These are phyloP conservation scores for Cryphonectria nitschkei DNA, from an alignment of 2,329 filamentous ascomycete genomes.

Conservation along the genomic window DNA sequence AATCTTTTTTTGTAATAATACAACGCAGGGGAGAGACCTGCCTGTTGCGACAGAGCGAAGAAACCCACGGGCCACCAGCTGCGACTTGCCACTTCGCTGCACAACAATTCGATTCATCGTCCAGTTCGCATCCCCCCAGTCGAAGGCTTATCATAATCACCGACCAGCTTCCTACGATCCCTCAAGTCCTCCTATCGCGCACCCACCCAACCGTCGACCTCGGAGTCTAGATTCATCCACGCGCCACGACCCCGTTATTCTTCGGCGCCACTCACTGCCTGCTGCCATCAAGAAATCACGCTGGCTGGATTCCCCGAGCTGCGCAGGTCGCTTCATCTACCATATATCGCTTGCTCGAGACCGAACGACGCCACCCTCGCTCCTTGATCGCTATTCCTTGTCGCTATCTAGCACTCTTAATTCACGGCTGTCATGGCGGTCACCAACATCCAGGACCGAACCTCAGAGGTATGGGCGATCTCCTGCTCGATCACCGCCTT, in stretches of 20 bases:
- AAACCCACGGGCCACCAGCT: conserved; percentile 25
- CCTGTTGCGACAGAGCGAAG: neutral
- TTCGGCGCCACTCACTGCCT: neutral
- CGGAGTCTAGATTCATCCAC: neutral
- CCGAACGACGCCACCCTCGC: conserved; percentile 6
- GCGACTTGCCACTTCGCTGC: conserved; percentile 20
- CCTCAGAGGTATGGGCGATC: conserved; percentile 60
- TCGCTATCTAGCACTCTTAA: neutral
- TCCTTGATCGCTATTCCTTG: neutral
- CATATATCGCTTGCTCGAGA: conserved; percentile 1
- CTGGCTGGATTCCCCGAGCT: conserved; percentile 7
- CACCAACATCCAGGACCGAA: conserved; percentile 92
- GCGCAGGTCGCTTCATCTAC: conserved; percentile 27
- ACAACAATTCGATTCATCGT: conserved; percentile 2
- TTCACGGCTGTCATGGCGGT: conserved; percentile 56
- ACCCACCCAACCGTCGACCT: neutral
- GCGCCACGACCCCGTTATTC: neutral
- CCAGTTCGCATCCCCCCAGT: conserved; percentile 12
- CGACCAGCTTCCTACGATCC: conserved; percentile 12
- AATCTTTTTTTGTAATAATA: conserved; percentile 22
- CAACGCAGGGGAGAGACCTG: conserved; percentile 8
- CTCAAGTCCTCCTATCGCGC: conserved; percentile 16
- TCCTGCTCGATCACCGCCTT: neutral
- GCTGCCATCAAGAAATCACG: neutral
- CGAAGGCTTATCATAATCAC: conserved; percentile 24